A percentile compares a stretch with the other conserved stretches of the same genome.
Evolutionary conservation across 2,329 filamentous ascomycete species (phyloP).

Genomic region (Tolypocladium paradoxum): DNA sequence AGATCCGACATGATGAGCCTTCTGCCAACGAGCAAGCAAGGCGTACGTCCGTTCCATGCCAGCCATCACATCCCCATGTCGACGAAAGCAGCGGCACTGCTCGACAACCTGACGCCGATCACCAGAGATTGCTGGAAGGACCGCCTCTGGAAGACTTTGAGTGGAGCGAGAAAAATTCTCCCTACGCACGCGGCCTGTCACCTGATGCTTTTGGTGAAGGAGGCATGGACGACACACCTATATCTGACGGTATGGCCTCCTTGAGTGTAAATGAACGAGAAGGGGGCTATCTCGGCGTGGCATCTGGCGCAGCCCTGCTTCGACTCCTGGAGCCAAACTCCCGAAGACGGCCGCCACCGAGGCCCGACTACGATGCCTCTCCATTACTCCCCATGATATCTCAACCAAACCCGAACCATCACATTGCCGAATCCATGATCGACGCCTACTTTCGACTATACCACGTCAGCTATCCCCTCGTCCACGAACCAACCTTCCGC

Average conservation of each 20-base stretch:
- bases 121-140: slow-evolving; percentile 17
- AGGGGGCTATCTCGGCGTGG: slow-evolving; percentile 33
- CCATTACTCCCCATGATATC: slow-evolving; percentile 7
- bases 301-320: slow-evolving; percentile 32
- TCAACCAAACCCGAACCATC: slow-evolving; percentile 22
- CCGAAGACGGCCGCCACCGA: slow-evolving; percentile 11
- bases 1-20: neutral
- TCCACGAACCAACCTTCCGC: slow-evolving; percentile 35
- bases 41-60: neutral
- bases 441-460: slow-evolving; percentile 32
- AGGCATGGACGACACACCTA: slow-evolving; percentile 14
- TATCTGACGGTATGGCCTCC: slow-evolving; percentile 28
- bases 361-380: slow-evolving; percentile 2
- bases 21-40: neutral
- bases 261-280: slow-evolving; percentile 23
- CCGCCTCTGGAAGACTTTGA: slow-evolving; percentile 25
- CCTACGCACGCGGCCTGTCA: slow-evolving; percentile 14
- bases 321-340: slow-evolving; percentile 23
- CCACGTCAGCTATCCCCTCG: slow-evolving; percentile 32
- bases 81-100: neutral
- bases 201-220: slow-evolving; percentile 9
- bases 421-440: slow-evolving; percentile 22
- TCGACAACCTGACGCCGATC: slow-evolving; percentile 4
- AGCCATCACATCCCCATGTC: neutral
- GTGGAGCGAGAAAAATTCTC: slow-evolving; percentile 22